Base-by-base conservation (phyloP, 306 rosid species). In the Cucumis cinereus region DNA sequence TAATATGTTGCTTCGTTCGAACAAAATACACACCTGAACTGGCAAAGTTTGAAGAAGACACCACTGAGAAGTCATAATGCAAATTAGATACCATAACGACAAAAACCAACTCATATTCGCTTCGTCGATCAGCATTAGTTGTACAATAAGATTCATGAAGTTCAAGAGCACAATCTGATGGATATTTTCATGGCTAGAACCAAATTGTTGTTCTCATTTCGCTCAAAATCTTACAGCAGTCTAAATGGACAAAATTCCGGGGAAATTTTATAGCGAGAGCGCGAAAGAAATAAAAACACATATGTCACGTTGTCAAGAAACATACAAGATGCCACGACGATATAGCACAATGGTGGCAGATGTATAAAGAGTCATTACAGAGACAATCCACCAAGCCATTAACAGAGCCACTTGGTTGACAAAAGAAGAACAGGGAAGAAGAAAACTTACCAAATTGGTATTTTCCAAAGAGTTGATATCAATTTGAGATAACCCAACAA, bases 311-410 rank as follows among this genome's bases (percentile, higher is more conserved):
- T 78, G 68, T 94, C 90, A 94, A 80, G 99, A 89, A 81, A 94
- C 72, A 73, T 89, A 90, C 79, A 89, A 82, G 59, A 82, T 35
- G 54, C 95, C 86, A 58, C 81, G 86, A 24, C 97, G 95, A 80
- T 83, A 90, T 14, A 94, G 84, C 78, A 83, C 23, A 81, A 92
- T 77, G 79, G 83, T 85, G 68, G 50, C 87, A 3, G 89, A 94
- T 61, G 89, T 83, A 76, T 85, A 88, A 76, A 88, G 52, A 17
- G 91, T 82, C 89, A 83, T 82, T 52, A 94, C 82, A 81, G 86
- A 90, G 55, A 79, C 76, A 74, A 89, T 85, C 99, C 99, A 94
- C 97, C 97, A 94, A 69, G 96, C 97, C 89, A 90, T 77, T 79
- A 91, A 90, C 80, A 92, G 73, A 53, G 89, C 83, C 67, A 79